A percentile compares a stretch with the other conserved stretches of the same genome.
These are phyloP conservation scores for Stephania yunnanensis DNA, from an alignment of 164 flowering plant species.

Conservation along the genomic window DNA sequence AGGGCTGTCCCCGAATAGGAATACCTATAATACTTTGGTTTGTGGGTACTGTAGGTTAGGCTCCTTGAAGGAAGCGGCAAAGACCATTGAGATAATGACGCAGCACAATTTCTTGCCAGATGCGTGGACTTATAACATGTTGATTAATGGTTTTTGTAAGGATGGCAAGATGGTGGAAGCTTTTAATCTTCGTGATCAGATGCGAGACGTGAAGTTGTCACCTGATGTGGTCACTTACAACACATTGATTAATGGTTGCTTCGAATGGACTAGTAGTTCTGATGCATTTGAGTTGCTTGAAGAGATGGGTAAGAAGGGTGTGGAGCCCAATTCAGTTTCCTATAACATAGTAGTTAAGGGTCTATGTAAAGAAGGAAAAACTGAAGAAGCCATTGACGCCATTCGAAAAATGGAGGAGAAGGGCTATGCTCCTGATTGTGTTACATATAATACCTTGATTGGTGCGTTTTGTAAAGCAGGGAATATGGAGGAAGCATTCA, in stretches of 20 bases:
- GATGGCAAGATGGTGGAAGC: slow-evolving; percentile 62
- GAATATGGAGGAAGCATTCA: slow-evolving; percentile 48
- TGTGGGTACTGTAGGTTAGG: slow-evolving; percentile 68
- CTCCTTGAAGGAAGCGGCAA: slow-evolving; percentile 58
- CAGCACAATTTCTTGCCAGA: slow-evolving; percentile 48
- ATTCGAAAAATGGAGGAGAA: slow-evolving; percentile 49
- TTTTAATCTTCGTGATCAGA: slow-evolving; percentile 47
- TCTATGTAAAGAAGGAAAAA: slow-evolving; percentile 55
- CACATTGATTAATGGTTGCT: slow-evolving; percentile 69
- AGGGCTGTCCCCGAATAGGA: slow-evolving; percentile 53
- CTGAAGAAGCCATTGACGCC: slow-evolving; percentile 47
- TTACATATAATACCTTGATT: slow-evolving; percentile 77
- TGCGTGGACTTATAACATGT: slow-evolving; percentile 72
- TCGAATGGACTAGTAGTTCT: slow-evolving; percentile 25
- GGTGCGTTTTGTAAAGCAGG: slow-evolving; percentile 56
- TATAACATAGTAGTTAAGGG: slow-evolving; percentile 63
- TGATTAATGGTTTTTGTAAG: slow-evolving; percentile 63
- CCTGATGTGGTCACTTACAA: slow-evolving; percentile 82
- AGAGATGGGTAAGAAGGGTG: slow-evolving; percentile 57
- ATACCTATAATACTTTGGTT: slow-evolving; percentile 67
- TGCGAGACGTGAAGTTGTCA: slow-evolving; percentile 52
- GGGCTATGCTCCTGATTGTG: slow-evolving; percentile 54
- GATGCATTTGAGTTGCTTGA: slow-evolving; percentile 49
- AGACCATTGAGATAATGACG: slow-evolving; percentile 61
- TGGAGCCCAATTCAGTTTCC: slow-evolving; percentile 43